A percentile compares a stretch with the other conserved stretches of the same genome.
Evolutionary conservation across 2,329 filamentous ascomycete species (phyloP).

Genomic region (Oidium heveae): DNA sequence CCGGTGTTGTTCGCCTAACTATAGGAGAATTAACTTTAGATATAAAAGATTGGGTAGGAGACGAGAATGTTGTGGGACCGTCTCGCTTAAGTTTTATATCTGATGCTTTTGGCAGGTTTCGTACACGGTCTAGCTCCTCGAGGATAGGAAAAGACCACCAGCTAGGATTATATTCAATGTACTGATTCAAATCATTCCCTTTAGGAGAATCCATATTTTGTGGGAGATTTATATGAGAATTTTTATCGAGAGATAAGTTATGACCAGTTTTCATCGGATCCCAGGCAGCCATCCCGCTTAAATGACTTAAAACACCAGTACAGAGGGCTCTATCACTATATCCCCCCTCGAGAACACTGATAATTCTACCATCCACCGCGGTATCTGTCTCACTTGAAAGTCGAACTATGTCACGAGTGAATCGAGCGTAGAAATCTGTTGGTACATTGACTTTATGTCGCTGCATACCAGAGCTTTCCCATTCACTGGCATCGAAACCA

Average conservation of each 20-base stretch:
- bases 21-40: conserved; percentile 51
- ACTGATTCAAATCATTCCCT: neutral
- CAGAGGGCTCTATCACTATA: conserved; percentile 81
- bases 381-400: conserved; percentile 60
- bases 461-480: conserved; percentile 83
- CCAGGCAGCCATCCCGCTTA: conserved; percentile 51
- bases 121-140: conserved; percentile 39
- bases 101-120: conserved; percentile 16
- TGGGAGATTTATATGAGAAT: neutral
- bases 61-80: conserved; percentile 37
- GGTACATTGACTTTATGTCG: conserved; percentile 87
- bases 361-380: conserved; percentile 55
- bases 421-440: conserved; percentile 82
- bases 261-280: conserved; percentile 13
- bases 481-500: conserved; percentile 91
- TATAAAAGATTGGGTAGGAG: conserved; percentile 67
- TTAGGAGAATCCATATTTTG: neutral
- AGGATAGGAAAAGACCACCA: conserved; percentile 49
- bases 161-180: conserved; percentile 31
- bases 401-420: conserved; percentile 63
- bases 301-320: conserved; percentile 71
- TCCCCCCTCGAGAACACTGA: conserved; percentile 86
- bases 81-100: neutral
- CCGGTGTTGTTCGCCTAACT: conserved; percentile 33
- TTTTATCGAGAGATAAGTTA: neutral